phyloP scores from a whole-genome alignment of 1,139 yeast genomes.

The Yamadazyma triangularis region DNA sequence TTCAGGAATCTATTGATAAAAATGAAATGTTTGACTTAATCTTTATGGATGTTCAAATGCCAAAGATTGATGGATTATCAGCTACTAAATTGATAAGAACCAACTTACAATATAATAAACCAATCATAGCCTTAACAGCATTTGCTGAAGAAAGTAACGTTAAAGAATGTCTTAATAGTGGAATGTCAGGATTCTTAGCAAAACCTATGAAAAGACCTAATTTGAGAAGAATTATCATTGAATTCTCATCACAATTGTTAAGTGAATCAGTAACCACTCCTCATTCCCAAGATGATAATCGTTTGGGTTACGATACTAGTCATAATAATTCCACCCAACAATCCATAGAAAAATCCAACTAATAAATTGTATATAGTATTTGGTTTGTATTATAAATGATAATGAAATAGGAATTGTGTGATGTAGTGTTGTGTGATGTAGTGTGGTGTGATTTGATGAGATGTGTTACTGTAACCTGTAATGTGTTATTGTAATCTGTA shows the following conservation, averaged over 20 bases:
- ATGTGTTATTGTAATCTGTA: too few relatives aligned
- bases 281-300: conserved; percentile 16
- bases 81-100: conserved; percentile 74
- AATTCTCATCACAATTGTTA: conserved; percentile 35
- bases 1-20: conserved; percentile 45
- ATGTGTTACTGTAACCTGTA: too few relatives aligned
- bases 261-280: conserved; percentile 28
- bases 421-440: too few relatives aligned
- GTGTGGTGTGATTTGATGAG: too few relatives aligned
- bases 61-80: conserved; percentile 77
- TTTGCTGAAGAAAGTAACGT: conserved; percentile 87
- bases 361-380: too few relatives aligned
- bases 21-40: conserved; percentile 57
- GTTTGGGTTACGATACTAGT: conserved; percentile 9
- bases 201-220: conserved; percentile 80
- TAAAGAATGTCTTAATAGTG: conserved; percentile 70
- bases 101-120: conserved; percentile 59
- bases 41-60: conserved; percentile 98
- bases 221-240: conserved; percentile 48
- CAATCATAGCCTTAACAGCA: conserved; percentile 92
- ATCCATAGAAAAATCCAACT: too few relatives aligned
- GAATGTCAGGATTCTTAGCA: conserved; percentile 84
- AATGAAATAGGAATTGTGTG: too few relatives aligned
- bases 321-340: too few relatives aligned
- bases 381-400: too few relatives aligned